phyloP scores from a whole-genome alignment of 2,329 filamentous ascomycete species.

The Neofusicoccum kwambonambiense region DNA sequence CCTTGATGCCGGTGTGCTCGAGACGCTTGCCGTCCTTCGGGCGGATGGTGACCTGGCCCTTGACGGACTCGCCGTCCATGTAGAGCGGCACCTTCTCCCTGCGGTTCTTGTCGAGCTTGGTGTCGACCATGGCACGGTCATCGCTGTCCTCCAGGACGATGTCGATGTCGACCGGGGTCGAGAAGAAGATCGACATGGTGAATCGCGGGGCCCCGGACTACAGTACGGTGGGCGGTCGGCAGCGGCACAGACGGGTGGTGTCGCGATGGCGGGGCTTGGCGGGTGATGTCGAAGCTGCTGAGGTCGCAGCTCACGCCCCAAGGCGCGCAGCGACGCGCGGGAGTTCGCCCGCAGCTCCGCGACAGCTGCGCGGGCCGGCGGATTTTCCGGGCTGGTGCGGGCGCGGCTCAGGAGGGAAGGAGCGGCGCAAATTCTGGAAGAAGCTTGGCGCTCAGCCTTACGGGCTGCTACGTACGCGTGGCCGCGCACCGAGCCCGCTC shows the following conservation, averaged over 20 bases:
- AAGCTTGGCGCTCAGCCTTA: conserved; percentile 16
- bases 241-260: not conserved
- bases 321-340: not conserved
- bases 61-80: conserved; percentile 97
- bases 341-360: not conserved
- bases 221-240: not conserved
- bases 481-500: not conserved
- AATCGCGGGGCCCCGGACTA: conserved; percentile 11
- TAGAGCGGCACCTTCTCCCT: conserved; percentile 96
- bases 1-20: conserved; percentile 98
- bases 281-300: conserved; percentile 1
- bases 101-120: conserved; percentile 97
- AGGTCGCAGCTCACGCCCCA: not conserved
- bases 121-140: conserved; percentile 91
- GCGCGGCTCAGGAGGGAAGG: not conserved
- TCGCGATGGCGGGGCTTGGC: conserved; percentile 5
- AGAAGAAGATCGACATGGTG: conserved; percentile 87
- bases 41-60: conserved; percentile 89
- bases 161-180: conserved; percentile 97
- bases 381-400: not conserved
- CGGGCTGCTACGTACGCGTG: not conserved
- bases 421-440: not conserved
- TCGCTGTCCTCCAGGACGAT: conserved; percentile 95
- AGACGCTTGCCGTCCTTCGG: conserved; percentile 98
- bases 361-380: not conserved